Percentiles rank a stretch among this genome's conserved stretches.
Conservation (phyloP, 2,329 filamentous ascomycete species). For the Calonectria pauciramosa region DNA sequence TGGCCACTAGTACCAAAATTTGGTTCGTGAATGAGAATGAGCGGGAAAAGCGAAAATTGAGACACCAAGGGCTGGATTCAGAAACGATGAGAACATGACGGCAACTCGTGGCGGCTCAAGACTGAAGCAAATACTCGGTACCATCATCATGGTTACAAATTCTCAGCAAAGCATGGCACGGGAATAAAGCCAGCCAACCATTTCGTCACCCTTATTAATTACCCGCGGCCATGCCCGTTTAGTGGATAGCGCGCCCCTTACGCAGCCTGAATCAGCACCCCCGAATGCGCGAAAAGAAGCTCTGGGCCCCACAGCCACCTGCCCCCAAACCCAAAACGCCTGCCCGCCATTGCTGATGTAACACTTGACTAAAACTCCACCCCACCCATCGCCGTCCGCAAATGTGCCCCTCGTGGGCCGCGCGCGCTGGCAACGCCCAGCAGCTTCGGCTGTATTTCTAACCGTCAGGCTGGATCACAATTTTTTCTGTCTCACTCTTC, state of each 20-base stretch:
- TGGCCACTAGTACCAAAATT: background rate
- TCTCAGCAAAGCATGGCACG: conserved; percentile 2
- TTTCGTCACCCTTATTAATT: conserved; percentile 36
- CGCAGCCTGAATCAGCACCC: conserved; percentile 42
- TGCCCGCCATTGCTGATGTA: conserved; percentile 23
- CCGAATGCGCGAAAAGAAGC: conserved; percentile 23
- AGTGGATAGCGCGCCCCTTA: conserved; percentile 22
- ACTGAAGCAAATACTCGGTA: background rate
- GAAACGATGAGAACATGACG: background rate
- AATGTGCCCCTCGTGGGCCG: conserved; percentile 6
- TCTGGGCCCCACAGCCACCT: background rate
- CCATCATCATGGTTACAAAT: conserved; percentile 6
- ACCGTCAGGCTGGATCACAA: background rate
- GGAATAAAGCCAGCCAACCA: conserved; percentile 11
- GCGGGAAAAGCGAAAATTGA: background rate
- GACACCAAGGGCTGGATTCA: background rate
- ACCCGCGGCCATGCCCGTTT: background rate
- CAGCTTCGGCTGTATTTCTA: conserved; percentile 22
- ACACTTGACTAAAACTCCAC: conserved; percentile 25
- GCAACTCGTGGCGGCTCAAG: background rate
- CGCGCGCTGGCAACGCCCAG: conserved; percentile 9
- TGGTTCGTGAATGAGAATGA: background rate
- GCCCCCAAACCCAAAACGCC: background rate
- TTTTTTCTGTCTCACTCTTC: background rate
- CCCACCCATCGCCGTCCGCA: conserved; percentile 9